Evolutionary conservation across 768 basidiomycete species (phyloP).

Genomic region (Dictyophora rubrovolvata): DNA sequence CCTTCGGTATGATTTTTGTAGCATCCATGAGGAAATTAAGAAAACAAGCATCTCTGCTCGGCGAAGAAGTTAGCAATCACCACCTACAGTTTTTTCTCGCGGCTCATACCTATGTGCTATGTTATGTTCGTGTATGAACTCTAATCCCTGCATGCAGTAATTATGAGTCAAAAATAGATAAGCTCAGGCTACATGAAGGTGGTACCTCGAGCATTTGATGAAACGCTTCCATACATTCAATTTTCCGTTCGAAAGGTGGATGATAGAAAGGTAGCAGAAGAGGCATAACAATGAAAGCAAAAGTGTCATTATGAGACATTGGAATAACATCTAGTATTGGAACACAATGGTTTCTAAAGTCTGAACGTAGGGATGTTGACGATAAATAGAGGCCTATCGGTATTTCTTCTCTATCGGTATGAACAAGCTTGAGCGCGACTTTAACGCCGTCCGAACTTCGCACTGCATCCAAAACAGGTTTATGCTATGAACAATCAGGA

Average conservation of each 20-base stretch:
- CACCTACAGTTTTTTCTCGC: background rate
- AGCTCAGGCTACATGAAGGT: too few species aligned
- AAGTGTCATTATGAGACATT: slow-evolving; percentile 1
- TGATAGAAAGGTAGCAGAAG: slow-evolving; percentile 5
- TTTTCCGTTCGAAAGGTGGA: slow-evolving; percentile 10
- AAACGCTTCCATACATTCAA: slow-evolving; percentile 12
- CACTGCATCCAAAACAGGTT: background rate
- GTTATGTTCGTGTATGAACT: background rate
- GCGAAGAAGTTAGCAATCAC: background rate
- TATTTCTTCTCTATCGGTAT: background rate
- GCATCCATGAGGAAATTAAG: slow-evolving; percentile 19
- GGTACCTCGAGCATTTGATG: slow-evolving; percentile 14
- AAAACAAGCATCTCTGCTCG: slow-evolving; percentile 15
- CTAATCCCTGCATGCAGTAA: background rate
- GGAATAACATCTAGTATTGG: slow-evolving; percentile 12
- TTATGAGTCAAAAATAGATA: too few species aligned
- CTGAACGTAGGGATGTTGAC: slow-evolving; percentile 6
- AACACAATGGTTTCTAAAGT: slow-evolving; percentile 13
- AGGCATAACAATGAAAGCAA: slow-evolving; percentile 13
- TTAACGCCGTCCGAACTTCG: background rate
- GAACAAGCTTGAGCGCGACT: background rate
- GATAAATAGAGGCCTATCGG: slow-evolving; percentile 9
- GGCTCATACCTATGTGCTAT: background rate
- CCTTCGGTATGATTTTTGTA: slow-evolving; percentile 12
- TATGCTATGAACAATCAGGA: background rate